Base-by-base conservation (phyloP, 495 filamentous ascomycete genomes). In the Cudoniella acicularis region DNA sequence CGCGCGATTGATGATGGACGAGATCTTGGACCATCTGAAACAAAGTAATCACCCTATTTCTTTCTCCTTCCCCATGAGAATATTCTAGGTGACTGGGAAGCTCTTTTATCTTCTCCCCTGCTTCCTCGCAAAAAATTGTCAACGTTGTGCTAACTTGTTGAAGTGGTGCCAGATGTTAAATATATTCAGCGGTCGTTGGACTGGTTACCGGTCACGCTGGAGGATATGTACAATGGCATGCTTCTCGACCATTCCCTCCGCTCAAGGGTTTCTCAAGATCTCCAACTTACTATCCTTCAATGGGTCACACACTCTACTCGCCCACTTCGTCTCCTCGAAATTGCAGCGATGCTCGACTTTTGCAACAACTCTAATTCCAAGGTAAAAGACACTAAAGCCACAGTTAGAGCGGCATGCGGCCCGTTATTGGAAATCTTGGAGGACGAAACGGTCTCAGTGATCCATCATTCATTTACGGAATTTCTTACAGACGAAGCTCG, bases 401-500 rank as follows among this genome's bases (percentile, higher is more conserved):
- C 69, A 2, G 57, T 73, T 2, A 57, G 66, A n/a, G 49, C 53
- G 10, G 65, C 63, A 22, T 80, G 77, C 64, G 80, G 79, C 2
- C 77, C 79, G 10, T 65, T 83, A 23, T 68, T 83, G 0, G 75
- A 82, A 54, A 72, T 82, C 23, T 65, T 76, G 1, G 66, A 69
- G 13, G 76, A 82, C 49, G 79, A 82, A 58, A 78, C 75, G 0
- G 68, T 82, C 17, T 73, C 61, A 13, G 69, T 82, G 3, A 69
- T 82, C 25, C 80, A 83, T 47, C 80, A 82, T 62, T 80, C 79
- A n/a, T 73, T 82, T 22, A 80, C 78, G 1, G 80, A 82, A 56
- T 82, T 75, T 65, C 69, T 82, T 17, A 48, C 62, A 16, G 72
- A 71, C 46, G 26, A 59, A 1, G 18, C 43, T 3, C 59, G 67